phyloP scores from a whole-genome alignment of 2,329 filamentous ascomycete genomes.

The Cercospora citrullina region DNA sequence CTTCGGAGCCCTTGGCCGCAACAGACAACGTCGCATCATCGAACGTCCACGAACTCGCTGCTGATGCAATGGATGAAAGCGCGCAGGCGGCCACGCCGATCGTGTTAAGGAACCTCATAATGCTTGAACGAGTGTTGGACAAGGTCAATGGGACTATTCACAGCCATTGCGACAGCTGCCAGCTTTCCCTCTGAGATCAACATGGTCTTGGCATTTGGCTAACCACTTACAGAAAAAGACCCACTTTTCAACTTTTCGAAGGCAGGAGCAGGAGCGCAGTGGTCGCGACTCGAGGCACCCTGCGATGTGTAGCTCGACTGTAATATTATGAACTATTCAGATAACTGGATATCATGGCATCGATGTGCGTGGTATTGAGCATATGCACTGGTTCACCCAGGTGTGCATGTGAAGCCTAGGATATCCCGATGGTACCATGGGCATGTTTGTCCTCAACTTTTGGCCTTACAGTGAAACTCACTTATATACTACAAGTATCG shows the following conservation, averaged over 20 bases:
- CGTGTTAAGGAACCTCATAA: slow-evolving; percentile 33
- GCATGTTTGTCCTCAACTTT: neutral
- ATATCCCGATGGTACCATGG: neutral
- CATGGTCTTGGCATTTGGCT: neutral
- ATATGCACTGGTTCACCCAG: neutral
- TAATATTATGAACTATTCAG: neutral
- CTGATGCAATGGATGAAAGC: slow-evolving; percentile 39
- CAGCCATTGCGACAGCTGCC: neutral
- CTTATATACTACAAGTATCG: neutral
- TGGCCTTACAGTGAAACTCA: neutral
- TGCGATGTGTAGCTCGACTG: neutral
- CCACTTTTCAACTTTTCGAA: neutral
- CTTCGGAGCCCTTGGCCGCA: slow-evolving; percentile 57
- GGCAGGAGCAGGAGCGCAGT: neutral
- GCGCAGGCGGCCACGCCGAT: slow-evolving; percentile 19
- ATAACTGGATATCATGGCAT: neutral
- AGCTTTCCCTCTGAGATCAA: neutral
- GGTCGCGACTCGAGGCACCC: neutral
- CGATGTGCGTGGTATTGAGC: neutral
- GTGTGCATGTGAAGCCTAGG: neutral
- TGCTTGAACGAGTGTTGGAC: slow-evolving; percentile 10
- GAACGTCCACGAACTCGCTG: slow-evolving; percentile 67
- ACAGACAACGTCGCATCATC: slow-evolving; percentile 70
- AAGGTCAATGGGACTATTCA: neutral
- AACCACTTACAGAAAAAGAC: neutral